Evolutionary conservation across 2,329 filamentous ascomycete species (phyloP), one percentile per base, ranked within the genome.

Genomic region (Colletotrichum sp.): DNA sequence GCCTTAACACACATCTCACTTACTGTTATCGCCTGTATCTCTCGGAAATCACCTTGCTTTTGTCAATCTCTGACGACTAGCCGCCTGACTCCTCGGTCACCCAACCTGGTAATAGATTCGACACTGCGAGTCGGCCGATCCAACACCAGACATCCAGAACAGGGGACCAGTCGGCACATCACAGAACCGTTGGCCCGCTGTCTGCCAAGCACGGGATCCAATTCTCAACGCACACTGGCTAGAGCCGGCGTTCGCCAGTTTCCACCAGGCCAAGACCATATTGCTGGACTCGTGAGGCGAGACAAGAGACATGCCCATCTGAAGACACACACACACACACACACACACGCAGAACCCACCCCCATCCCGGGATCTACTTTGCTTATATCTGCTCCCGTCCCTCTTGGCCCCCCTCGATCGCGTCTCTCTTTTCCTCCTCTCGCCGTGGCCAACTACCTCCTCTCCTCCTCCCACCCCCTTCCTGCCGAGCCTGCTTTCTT

Each of bases 331-430:
- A 32, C 44, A 52, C 24, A 66, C 36, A 32, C 44, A 52, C 44
- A 49, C 44, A 49, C 18, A 39, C 36, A 39, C 36, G 16, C 15
- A 39, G 64, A 60, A 60, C 64, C 70, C 64, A 57, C 73, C 64
- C 39, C 73, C 66, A 68, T 72, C 69, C 63, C 55, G 39, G 73
- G 15, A 76, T 76, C 65, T 57, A 32, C 60, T 66, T 67, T 57
- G 69, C 64, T 76, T 76, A 76, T 74, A 76, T 76, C 59, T 76
- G 74, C 70, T 76, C 65, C 52, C 59, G 59, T 76, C 74, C 74
- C 74, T 66, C 65, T 74, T 65, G 59, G 34, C 65, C 34, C 44
- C 44, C 44, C n/a, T 63, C 62, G 57, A 55, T 66, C 34, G 5
- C 18, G 16, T 39, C 49, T 18, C 16, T 15, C 21, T 9, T 30